These are phyloP conservation scores for Debaryomyces fabryi DNA, from an alignment of 1,139 yeast species.

Conservation along the genomic window DNA sequence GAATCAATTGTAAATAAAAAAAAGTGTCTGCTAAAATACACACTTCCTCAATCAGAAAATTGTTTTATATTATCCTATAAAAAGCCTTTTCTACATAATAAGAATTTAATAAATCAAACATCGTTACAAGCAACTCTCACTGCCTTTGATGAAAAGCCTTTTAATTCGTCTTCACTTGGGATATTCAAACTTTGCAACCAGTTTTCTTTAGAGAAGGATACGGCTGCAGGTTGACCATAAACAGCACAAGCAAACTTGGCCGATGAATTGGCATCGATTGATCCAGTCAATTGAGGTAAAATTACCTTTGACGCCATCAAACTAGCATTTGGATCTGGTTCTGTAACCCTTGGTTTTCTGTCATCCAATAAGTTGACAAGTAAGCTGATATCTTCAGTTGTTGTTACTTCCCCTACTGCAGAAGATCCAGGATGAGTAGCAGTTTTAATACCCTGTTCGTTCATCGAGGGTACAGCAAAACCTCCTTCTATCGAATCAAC, in stretches of 20 bases:
- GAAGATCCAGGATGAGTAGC: conserved; percentile 12
- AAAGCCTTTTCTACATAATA: neutral
- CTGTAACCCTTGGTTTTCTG: conserved; percentile 17
- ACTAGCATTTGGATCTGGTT: conserved; percentile 30
- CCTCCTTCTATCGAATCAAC: conserved; percentile 23
- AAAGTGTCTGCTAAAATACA: too few relatives aligned
- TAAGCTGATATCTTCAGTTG: conserved; percentile 13
- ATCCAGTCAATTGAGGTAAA: conserved; percentile 12
- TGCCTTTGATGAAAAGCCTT: neutral
- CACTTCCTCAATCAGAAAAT: too few relatives aligned
- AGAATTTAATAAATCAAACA: neutral
- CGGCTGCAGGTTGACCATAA: conserved; percentile 6
- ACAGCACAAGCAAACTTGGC: conserved; percentile 12
- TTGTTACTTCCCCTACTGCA: conserved; percentile 10
- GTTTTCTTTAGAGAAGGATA: conserved; percentile 7
- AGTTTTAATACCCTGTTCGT: conserved; percentile 6
- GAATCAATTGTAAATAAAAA: too few relatives aligned
- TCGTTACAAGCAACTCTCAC: neutral
- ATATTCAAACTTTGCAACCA: conserved; percentile 7
- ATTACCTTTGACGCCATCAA: conserved; percentile 18
- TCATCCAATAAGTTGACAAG: conserved; percentile 11
- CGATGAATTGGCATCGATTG: conserved; percentile 7
- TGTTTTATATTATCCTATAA: neutral
- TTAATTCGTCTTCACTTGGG: conserved; percentile 7
- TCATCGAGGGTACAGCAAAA: neutral